These are phyloP conservation scores for Papilionanthe hybrid DNA, from an alignment of 116 monocot species.

Conservation along the genomic window DNA sequence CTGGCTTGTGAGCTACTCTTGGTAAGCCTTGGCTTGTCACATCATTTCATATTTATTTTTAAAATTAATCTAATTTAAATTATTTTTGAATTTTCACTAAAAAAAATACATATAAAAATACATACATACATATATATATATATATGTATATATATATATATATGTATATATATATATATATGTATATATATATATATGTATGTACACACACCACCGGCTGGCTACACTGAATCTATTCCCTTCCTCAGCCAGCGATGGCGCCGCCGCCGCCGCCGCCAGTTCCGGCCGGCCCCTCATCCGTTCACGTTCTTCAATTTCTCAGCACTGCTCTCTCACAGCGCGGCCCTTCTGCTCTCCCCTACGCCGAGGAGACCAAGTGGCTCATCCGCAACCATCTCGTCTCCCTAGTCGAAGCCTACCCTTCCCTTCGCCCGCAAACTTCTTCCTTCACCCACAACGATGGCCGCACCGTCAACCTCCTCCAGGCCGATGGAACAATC, in stretches of 20 bases:
- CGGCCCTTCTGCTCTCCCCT: constrained; percentile 66
- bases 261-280: constrained; percentile 8
- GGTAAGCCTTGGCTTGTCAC: too few species aligned
- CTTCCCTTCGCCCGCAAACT: constrained; percentile 47
- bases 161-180: too few species aligned
- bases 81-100: too few species aligned
- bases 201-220: too few species aligned
- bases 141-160: too few species aligned
- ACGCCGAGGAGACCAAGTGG: constrained; percentile 67
- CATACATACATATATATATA: too few species aligned
- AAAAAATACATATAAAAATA: too few species aligned
- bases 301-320: constrained; percentile 61
- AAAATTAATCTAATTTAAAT: too few species aligned
- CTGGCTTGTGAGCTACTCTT: too few species aligned
- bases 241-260: background rate
- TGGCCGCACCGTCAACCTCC: constrained; percentile 51
- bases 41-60: too few species aligned
- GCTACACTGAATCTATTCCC: background rate
- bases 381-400: constrained; percentile 75
- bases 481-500: constrained; percentile 63
- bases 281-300: constrained; percentile 14
- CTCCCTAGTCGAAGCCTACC: constrained; percentile 40
- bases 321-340: constrained; percentile 63
- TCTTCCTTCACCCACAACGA: constrained; percentile 77
- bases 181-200: too few species aligned